Percentiles rank a stretch among this genome's conserved stretches.
phyloP scores from a whole-genome alignment of 2,329 filamentous ascomycete genomes.

The Thelonectria discophora region DNA sequence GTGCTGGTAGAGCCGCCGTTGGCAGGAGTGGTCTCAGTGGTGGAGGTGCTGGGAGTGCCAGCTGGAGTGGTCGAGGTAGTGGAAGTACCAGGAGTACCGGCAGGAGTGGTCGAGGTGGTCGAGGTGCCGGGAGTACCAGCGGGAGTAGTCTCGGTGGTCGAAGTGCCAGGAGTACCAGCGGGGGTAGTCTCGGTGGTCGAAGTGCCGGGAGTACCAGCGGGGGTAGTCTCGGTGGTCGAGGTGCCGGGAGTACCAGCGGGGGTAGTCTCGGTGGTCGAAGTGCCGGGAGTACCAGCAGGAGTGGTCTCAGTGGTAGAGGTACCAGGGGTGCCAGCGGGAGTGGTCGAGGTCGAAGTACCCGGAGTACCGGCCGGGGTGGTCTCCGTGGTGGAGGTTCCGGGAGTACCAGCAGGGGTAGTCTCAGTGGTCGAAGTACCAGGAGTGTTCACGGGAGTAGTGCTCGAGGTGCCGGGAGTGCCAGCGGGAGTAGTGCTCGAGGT shows the following conservation, averaged over 20 bases:
- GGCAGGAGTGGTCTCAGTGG: not conserved
- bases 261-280: not conserved
- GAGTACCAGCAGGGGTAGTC: conserved; percentile 9
- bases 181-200: too few species aligned
- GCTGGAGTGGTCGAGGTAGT: not conserved
- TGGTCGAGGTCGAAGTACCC: conserved; percentile 5
- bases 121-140: too few species aligned
- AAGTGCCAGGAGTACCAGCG: too few species aligned
- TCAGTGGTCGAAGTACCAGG: conserved; percentile 1
- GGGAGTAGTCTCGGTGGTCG: too few species aligned
- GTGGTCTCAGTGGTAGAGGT: too few species aligned
- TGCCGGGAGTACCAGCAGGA: too few species aligned
- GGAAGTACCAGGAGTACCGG: not conserved
- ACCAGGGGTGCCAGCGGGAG: conserved; percentile 11
- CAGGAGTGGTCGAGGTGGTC: conserved; percentile 12
- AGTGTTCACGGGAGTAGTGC: conserved; percentile 8
- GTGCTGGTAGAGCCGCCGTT: not conserved
- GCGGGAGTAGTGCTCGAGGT: too few species aligned
- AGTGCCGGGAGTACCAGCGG: too few species aligned
- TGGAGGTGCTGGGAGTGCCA: conserved; percentile 6
- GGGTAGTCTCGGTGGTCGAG: too few species aligned
- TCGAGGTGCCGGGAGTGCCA: conserved; percentile 4
- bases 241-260: too few species aligned
- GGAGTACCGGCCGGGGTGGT: not conserved
- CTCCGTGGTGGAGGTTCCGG: not conserved